These are phyloP conservation scores for Emergomyces pasteurianus DNA, from an alignment of 2,329 filamentous ascomycete species.

Conservation along the genomic window DNA sequence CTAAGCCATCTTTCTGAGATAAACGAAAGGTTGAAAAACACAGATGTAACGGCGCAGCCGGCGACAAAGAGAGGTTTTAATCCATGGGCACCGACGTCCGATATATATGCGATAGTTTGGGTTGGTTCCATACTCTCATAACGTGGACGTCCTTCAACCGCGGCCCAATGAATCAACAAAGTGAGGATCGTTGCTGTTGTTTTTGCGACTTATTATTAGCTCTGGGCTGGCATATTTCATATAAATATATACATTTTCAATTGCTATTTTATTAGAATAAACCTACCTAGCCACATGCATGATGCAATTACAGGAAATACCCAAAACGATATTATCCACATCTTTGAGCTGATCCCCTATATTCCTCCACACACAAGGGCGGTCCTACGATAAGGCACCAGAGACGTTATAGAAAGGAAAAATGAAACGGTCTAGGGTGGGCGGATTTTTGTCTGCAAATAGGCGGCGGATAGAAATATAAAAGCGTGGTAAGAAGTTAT, in stretches of 20 bases:
- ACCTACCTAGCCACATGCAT: constrained; percentile 41
- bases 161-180: constrained; percentile 46
- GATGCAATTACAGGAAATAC: constrained; percentile 49
- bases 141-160: constrained; percentile 38
- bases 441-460: not conserved
- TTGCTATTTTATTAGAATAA: not conserved
- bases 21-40: constrained; percentile 73
- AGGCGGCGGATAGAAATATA: not conserved
- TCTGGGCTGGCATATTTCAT: not conserved
- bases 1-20: constrained; percentile 73
- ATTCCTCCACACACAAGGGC: not conserved
- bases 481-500: not conserved
- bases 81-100: constrained; percentile 45
- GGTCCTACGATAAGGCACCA: not conserved
- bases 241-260: not conserved
- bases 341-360: constrained; percentile 8
- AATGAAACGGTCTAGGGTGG: not conserved
- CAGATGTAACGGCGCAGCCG: constrained; percentile 51
- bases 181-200: constrained; percentile 44
- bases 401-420: not conserved
- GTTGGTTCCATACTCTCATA: constrained; percentile 40
- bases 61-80: constrained; percentile 53
- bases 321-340: constrained; percentile 39
- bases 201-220: not conserved
- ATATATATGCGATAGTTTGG: constrained; percentile 43